Percentiles rank a stretch among this genome's conserved stretches.
Evolutionary conservation across 106 monocot genomes (phyloP).

Genomic region (Agapanthus africanus): DNA sequence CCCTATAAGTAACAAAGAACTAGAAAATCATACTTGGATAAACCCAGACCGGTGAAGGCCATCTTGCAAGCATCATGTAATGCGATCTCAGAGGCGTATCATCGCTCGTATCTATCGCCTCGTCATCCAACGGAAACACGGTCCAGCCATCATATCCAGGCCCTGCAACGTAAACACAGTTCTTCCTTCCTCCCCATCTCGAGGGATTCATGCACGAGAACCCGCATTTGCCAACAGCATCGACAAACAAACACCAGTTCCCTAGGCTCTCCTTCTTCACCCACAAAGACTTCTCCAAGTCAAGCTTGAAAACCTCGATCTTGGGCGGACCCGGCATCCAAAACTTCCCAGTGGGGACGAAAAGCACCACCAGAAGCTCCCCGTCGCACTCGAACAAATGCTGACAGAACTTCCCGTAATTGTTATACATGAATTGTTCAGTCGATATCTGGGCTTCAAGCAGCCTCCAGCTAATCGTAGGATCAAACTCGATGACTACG

Average conservation of each 20-base stretch:
- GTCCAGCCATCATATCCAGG: slow-evolving; percentile 9
- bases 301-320: slow-evolving; percentile 14
- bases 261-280: slow-evolving; percentile 16
- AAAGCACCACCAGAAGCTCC: slow-evolving; percentile 4
- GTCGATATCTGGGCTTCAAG: neutral
- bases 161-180: slow-evolving; percentile 20
- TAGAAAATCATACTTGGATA: slow-evolving; percentile 15
- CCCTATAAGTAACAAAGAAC: too few species aligned
- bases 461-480: neutral
- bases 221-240: slow-evolving; percentile 11
- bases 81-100: neutral
- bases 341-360: neutral
- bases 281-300: slow-evolving; percentile 18
- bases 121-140: slow-evolving; percentile 6
- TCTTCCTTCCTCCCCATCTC: slow-evolving; percentile 24
- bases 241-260: slow-evolving; percentile 21
- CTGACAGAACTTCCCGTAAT: neutral
- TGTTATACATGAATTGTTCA: neutral
- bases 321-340: neutral
- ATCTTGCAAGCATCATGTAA: neutral
- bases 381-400: slow-evolving; percentile 8
- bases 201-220: slow-evolving; percentile 9
- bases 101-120: neutral
- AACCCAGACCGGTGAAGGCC: slow-evolving; percentile 30
- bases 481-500: neutral